A percentile compares a stretch with the other conserved stretches of the same genome.
Evolutionary conservation across 305 asterid genomes (phyloP).

Genomic region (Striga hermonthica): DNA sequence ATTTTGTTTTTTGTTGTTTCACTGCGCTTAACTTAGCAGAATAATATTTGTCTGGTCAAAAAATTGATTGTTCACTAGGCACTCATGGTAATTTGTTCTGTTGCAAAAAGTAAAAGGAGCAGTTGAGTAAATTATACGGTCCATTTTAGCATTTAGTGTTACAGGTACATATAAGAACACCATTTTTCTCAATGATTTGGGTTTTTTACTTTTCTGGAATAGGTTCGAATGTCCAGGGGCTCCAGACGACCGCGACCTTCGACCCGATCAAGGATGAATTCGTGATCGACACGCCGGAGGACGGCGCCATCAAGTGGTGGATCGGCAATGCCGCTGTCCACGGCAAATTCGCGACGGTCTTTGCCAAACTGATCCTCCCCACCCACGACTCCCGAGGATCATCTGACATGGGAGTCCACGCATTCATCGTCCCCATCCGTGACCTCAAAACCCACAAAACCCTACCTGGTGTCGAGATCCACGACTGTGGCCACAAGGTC

Average conservation of each 20-base stretch:
- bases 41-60: no score
- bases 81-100: no score
- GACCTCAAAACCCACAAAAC: conserved; percentile 68
- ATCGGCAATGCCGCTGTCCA: conserved; percentile 98
- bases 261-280: conserved; percentile 83
- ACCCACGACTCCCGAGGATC: conserved; percentile 66
- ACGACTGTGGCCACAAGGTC: conserved; percentile 92
- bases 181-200: no score
- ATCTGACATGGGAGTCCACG: conserved; percentile 95
- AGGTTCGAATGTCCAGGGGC: conserved; percentile 98
- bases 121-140: no score
- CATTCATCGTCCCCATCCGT: conserved; percentile 87
- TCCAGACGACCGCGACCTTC: conserved; percentile 79
- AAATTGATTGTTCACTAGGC: conserved; percentile 11
- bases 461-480: conserved; percentile 81
- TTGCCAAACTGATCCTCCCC: conserved; percentile 80
- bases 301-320: conserved; percentile 99
- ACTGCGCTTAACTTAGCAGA: no score
- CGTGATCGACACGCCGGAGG: conserved; percentile 81
- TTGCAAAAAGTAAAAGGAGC: no score
- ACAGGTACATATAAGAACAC: no score
- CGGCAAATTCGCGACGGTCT: conserved; percentile 93
- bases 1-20: background rate
- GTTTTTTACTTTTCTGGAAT: background rate
- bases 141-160: no score